Evolutionary conservation across 768 basidiomycete species (phyloP).

Genomic region (Lactarius indigo): DNA sequence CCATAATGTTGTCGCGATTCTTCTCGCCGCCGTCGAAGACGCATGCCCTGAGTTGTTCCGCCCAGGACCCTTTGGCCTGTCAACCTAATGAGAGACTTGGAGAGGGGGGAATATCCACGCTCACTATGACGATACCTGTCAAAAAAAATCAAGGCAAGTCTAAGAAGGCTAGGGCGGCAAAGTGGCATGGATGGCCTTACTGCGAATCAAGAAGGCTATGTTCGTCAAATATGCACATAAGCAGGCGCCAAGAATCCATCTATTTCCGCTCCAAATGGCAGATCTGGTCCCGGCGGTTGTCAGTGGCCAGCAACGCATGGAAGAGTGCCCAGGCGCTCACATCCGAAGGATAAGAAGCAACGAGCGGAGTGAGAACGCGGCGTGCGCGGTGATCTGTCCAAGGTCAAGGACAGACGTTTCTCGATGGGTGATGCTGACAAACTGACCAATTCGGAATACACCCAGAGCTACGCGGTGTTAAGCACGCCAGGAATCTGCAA

Average conservation of each 20-base stretch:
- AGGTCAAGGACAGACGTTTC: neutral
- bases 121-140: constrained; percentile 8
- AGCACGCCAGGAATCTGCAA: neutral
- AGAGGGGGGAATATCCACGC: neutral
- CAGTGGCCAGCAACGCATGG: neutral
- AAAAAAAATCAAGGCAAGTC: neutral
- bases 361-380: constrained; percentile 1
- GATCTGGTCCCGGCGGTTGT: constrained; percentile 1
- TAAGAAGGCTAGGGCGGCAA: neutral
- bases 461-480: constrained; percentile 13
- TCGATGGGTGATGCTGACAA: neutral
- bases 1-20: constrained; percentile 3
- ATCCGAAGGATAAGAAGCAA: constrained; percentile 16
- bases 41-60: neutral
- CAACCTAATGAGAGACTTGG: neutral
- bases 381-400: constrained; percentile 10
- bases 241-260: constrained; percentile 3
- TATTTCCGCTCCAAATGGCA: constrained; percentile 15
- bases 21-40: neutral
- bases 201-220: constrained; percentile 16
- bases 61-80: constrained; percentile 3
- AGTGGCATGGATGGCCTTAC: constrained; percentile 5
- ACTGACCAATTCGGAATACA: constrained; percentile 14
- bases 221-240: constrained; percentile 10
- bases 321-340: neutral